Percentiles rank a stretch among this genome's conserved stretches.
These are phyloP conservation scores for Crithidia bombi DNA, from an alignment of 208 protist species.

Conservation along the genomic window DNA sequence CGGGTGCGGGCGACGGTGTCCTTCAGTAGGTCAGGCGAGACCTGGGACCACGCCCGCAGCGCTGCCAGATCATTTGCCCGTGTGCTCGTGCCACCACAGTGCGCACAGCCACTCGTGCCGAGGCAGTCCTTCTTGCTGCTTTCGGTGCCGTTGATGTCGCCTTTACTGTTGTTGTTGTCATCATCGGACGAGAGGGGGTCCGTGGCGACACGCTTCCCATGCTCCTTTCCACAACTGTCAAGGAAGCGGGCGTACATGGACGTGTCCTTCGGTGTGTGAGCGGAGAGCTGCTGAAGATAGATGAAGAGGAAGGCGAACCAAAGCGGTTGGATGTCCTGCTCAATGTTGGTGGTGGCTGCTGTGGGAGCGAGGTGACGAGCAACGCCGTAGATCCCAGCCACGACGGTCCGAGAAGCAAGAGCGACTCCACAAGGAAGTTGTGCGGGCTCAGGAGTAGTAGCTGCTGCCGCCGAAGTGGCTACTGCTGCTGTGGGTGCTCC, in stretches of 20 bases:
- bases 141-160: background rate
- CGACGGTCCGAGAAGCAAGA: conserved; percentile 26
- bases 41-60: conserved; percentile 33
- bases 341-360: background rate
- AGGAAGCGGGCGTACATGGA: conserved; percentile 52
- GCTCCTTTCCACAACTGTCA: conserved; percentile 29
- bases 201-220: conserved; percentile 1
- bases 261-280: conserved; percentile 48
- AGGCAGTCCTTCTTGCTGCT: background rate
- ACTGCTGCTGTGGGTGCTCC: background rate
- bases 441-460: background rate
- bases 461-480: background rate
- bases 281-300: conserved; percentile 81
- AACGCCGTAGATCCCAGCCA: conserved; percentile 29
- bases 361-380: background rate
- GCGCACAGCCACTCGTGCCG: background rate
- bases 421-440: conserved; percentile 15
- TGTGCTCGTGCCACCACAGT: background rate
- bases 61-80: conserved; percentile 20
- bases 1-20: conserved; percentile 60
- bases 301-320: conserved; percentile 69
- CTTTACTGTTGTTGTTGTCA: background rate
- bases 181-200: conserved; percentile 1
- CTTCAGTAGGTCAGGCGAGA: conserved; percentile 52
- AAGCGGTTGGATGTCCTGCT: conserved; percentile 31